phyloP scores from a whole-genome alignment of 1,284 basidiomycete species.

The Spongiforma sp. region DNA sequence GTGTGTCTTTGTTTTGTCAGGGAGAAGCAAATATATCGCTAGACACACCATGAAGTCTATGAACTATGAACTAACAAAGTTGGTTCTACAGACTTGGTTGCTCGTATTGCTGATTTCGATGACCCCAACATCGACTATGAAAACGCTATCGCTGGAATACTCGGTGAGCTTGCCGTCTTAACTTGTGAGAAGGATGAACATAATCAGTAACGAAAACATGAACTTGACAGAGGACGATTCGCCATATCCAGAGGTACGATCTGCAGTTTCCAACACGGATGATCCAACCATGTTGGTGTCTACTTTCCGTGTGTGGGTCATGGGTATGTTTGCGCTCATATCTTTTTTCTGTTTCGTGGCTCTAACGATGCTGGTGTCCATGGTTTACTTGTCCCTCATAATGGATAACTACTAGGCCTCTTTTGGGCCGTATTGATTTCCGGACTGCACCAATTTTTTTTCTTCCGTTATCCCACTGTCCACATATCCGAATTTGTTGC shows the following conservation, averaged over 20 bases:
- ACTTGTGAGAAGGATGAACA: too few relatives aligned
- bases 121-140: too few relatives aligned
- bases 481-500: slow-evolving; percentile 55
- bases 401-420: slow-evolving; percentile 34
- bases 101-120: too few relatives aligned
- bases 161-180: too few relatives aligned
- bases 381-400: background rate
- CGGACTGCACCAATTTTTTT: slow-evolving; percentile 70
- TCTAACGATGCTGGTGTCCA: background rate
- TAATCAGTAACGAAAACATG: background rate
- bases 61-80: too few relatives aligned
- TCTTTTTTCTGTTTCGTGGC: background rate
- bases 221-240: slow-evolving; percentile 54
- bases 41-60: too few relatives aligned
- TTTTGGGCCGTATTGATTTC: slow-evolving; percentile 63
- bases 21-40: too few relatives aligned
- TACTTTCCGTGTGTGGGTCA: slow-evolving; percentile 69
- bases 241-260: slow-evolving; percentile 79
- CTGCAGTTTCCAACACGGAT: slow-evolving; percentile 77
- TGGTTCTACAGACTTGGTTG: background rate
- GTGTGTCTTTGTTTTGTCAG: too few relatives aligned
- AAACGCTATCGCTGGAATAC: too few relatives aligned
- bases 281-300: slow-evolving; percentile 64
- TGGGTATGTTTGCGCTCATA: slow-evolving; percentile 44
- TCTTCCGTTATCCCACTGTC: slow-evolving; percentile 69